Conservation (phyloP, 495 filamentous ascomycete genomes). For the Penicillium ucsense region DNA sequence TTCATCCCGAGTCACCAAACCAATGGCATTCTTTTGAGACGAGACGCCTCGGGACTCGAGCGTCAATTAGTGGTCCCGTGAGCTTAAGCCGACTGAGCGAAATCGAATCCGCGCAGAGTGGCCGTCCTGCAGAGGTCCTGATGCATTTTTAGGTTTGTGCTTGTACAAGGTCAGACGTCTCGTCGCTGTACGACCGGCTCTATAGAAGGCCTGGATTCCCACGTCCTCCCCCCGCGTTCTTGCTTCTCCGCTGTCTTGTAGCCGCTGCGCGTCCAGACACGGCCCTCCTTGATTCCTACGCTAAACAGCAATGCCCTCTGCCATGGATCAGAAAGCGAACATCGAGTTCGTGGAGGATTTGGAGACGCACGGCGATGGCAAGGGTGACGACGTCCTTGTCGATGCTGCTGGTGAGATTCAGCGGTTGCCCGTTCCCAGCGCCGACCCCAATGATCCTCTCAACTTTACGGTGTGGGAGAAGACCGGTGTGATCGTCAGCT, state of each 20-base stretch:
- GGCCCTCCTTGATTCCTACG: background rate
- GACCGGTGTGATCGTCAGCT: constrained; percentile 19
- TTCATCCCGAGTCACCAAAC: too few relatives aligned
- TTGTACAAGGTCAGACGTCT: too few relatives aligned
- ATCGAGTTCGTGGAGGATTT: constrained; percentile 18
- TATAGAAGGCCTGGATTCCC: background rate
- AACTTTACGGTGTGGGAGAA: constrained; percentile 26
- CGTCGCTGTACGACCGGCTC: background rate
- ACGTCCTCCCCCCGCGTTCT: background rate
- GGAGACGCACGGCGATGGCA: background rate
- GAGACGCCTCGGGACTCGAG: too few relatives aligned
- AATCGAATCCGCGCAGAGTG: too few relatives aligned
- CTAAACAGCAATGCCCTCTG: background rate
- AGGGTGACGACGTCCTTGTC: constrained; percentile 12
- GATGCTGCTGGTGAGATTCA: constrained; percentile 15
- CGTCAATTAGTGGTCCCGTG: too few relatives aligned
- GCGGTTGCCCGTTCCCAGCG: constrained; percentile 22
- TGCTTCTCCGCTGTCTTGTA: background rate
- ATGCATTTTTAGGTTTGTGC: too few relatives aligned
- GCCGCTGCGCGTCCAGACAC: constrained; percentile 2
- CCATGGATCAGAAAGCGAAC: constrained; percentile 8
- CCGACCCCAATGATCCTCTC: constrained; percentile 28
- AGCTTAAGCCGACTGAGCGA: too few relatives aligned
- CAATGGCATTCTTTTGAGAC: too few relatives aligned
- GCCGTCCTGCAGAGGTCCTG: too few relatives aligned